Evolutionary conservation across 148 eudicot species (phyloP).

Genomic region (Rheum nobile): DNA sequence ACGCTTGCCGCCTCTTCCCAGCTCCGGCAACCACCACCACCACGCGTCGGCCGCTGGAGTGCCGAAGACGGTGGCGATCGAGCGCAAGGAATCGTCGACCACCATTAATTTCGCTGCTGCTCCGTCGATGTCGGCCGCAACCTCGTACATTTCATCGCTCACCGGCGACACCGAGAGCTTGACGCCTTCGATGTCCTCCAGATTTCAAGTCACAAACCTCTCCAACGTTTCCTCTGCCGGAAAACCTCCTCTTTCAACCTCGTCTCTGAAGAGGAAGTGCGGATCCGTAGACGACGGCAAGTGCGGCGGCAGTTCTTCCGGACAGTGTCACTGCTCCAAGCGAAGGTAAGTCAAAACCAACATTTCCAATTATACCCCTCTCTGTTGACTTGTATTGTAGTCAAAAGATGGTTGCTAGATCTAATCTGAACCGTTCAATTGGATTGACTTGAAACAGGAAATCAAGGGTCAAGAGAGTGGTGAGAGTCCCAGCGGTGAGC

Average conservation of each 20-base stretch:
- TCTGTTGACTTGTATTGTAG: neutral
- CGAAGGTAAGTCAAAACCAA: conserved; percentile 33
- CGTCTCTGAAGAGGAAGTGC: conserved; percentile 55
- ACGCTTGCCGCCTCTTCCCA: conserved; percentile 1
- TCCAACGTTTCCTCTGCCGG: conserved; percentile 48
- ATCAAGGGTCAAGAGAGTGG: conserved; percentile 54
- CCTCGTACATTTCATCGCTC: conserved; percentile 36
- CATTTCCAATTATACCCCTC: neutral
- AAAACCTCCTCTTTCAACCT: conserved; percentile 26
- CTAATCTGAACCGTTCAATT: conserved; percentile 2
- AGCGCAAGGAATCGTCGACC: conserved; percentile 27
- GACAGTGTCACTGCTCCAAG: conserved; percentile 58
- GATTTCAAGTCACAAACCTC: conserved; percentile 51
- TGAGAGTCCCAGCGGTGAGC: conserved; percentile 50
- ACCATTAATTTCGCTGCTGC: conserved; percentile 38
- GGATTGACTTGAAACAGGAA: conserved; percentile 22
- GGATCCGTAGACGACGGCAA: conserved; percentile 28
- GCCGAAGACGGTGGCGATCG: neutral
- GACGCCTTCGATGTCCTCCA: conserved; percentile 47
- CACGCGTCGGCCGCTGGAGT: neutral
- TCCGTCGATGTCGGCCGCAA: conserved; percentile 10
- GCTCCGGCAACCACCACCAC: neutral
- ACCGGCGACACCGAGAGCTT: conserved; percentile 41
- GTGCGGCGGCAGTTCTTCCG: conserved; percentile 30
- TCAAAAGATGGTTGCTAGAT: neutral